Conservation (phyloP, 805 yeast species). For the Danielozyma ontarioensis region DNA sequence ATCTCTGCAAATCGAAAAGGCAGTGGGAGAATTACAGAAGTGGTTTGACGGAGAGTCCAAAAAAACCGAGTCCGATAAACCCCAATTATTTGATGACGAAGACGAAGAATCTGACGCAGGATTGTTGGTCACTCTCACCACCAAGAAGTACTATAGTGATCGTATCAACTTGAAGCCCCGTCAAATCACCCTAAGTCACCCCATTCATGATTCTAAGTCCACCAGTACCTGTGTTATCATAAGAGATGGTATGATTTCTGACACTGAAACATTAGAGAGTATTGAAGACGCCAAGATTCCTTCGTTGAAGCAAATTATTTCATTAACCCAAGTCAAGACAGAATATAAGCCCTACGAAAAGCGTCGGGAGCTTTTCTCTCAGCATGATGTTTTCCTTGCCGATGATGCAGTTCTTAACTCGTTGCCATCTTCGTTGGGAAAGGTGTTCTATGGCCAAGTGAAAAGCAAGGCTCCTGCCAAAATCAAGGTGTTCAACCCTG, state of each 20-base stretch:
- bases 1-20: conserved; percentile 30
- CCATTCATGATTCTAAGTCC: conserved; percentile 35
- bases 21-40: conserved; percentile 62
- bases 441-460: conserved; percentile 57
- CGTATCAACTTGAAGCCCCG: conserved; percentile 57
- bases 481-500: conserved; percentile 38
- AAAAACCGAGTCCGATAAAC: conserved; percentile 19
- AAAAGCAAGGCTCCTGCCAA: conserved; percentile 61
- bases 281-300: conserved; percentile 45
- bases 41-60: conserved; percentile 38
- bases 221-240: conserved; percentile 61
- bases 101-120: conserved; percentile 50
- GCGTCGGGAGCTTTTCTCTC: conserved; percentile 64
- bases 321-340: conserved; percentile 73
- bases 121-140: conserved; percentile 57
- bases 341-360: conserved; percentile 86
- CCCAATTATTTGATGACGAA: conserved; percentile 17
- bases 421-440: conserved; percentile 81
- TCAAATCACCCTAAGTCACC: conserved; percentile 40
- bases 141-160: conserved; percentile 58
- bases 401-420: conserved; percentile 79
- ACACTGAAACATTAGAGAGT: conserved; percentile 36
- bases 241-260: conserved; percentile 52
- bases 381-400: conserved; percentile 72
- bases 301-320: conserved; percentile 50